These are phyloP conservation scores for Colletotrichum higginsianum DNA, from an alignment of 2,329 filamentous ascomycete genomes.

Conservation along the genomic window DNA sequence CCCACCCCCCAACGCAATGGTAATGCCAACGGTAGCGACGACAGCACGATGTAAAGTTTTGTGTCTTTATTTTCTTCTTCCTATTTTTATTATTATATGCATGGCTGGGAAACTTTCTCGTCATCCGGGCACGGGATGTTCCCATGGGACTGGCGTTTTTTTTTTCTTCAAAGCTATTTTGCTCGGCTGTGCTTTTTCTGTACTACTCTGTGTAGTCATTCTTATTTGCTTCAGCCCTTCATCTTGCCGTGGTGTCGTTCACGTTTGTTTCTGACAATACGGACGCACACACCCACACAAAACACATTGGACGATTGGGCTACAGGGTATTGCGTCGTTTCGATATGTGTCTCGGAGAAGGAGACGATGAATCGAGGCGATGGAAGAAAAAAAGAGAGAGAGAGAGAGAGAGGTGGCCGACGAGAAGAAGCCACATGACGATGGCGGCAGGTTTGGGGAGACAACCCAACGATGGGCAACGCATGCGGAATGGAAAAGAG, in stretches of 20 bases:
- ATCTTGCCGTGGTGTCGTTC: not conserved
- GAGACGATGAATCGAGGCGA: not conserved
- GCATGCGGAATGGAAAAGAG: not conserved
- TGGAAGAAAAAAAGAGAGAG: no score
- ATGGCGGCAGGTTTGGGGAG: slow-evolving; percentile 31
- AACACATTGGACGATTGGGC: not conserved
- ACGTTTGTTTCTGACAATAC: not conserved
- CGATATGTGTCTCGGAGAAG: not conserved
- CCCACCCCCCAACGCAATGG: slow-evolving; percentile 35
- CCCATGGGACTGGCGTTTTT: slow-evolving; percentile 33
- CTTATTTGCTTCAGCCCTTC: slow-evolving; percentile 5
- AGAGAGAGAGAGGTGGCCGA: not conserved
- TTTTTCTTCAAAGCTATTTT: not conserved
- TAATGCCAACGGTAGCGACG: slow-evolving; percentile 41
- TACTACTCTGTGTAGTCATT: slow-evolving; percentile 1
- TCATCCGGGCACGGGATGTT: not conserved
- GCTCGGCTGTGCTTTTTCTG: slow-evolving; percentile 4
- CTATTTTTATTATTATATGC: slow-evolving; percentile 38
- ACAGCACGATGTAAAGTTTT: slow-evolving; percentile 42
- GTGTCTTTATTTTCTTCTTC: slow-evolving; percentile 7
- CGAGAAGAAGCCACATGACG: slow-evolving; percentile 10
- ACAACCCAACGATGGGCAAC: not conserved
- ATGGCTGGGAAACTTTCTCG: slow-evolving; percentile 26
- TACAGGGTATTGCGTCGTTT: not conserved
- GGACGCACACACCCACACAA: not conserved